phyloP scores from a whole-genome alignment of 176 grass and related monocot genomes.

The Aegilops longissima region DNA sequence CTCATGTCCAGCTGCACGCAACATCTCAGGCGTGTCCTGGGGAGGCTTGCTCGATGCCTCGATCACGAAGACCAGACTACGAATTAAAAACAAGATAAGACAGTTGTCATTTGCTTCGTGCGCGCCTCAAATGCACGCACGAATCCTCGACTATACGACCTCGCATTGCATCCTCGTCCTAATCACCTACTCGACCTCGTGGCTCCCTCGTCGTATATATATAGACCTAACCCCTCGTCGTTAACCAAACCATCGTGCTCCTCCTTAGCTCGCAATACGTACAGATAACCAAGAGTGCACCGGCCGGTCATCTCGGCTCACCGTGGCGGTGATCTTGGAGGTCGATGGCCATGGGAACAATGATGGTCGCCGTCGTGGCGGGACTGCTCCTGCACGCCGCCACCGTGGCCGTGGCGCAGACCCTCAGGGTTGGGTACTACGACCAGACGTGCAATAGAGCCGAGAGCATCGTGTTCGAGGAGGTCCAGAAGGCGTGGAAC shows the following conservation, averaged over 20 bases:
- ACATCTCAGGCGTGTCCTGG: too few species aligned
- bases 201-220: background rate
- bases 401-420: conserved; percentile 21
- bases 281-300: background rate
- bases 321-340: background rate
- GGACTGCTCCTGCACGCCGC: conserved; percentile 14
- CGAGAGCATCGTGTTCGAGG: conserved; percentile 36
- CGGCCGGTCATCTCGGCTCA: background rate
- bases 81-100: too few species aligned
- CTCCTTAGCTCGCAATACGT: background rate
- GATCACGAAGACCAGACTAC: too few species aligned
- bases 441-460: conserved; percentile 25
- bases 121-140: background rate
- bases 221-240: background rate
- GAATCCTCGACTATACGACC: background rate
- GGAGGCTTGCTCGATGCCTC: too few species aligned
- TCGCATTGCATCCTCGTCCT: background rate
- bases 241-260: background rate
- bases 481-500: conserved; percentile 21
- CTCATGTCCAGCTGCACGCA: too few species aligned
- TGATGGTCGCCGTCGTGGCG: background rate
- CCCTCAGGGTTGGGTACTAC: conserved; percentile 31
- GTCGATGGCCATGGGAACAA: background rate
- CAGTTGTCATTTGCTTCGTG: too few species aligned
- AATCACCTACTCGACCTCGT: background rate